These are phyloP conservation scores for Whalleya microplaca DNA, from an alignment of 2,329 filamentous ascomycete genomes.

Conservation along the genomic window DNA sequence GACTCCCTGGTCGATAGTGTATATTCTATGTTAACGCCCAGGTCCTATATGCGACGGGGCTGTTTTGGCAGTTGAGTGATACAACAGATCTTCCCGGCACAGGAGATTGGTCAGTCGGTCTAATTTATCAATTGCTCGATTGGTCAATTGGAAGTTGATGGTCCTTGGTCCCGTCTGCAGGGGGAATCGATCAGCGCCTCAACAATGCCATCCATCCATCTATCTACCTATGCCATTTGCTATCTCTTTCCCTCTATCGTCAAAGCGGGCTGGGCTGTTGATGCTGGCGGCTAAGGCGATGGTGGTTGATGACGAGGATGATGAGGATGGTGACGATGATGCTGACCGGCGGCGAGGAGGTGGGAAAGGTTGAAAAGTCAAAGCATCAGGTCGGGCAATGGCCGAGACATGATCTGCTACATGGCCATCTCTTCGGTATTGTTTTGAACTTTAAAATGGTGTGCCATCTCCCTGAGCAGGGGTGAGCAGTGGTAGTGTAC, in stretches of 20 bases:
- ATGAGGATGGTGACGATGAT: neutral
- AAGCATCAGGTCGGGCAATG: slow-evolving; percentile 9
- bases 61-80: slow-evolving; percentile 4
- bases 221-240: too few species aligned
- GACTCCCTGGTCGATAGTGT: neutral
- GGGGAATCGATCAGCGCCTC: slow-evolving; percentile 17
- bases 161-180: slow-evolving; percentile 19
- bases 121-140: too few species aligned
- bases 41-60: slow-evolving; percentile 1
- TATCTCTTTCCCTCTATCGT: too few species aligned
- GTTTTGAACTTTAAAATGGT: slow-evolving; percentile 23
- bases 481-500: slow-evolving; percentile 1
- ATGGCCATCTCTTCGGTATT: slow-evolving; percentile 29
- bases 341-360: slow-evolving; percentile 6
- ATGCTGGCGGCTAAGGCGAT: neutral
- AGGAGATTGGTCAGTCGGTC: slow-evolving; percentile 1
- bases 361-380: slow-evolving; percentile 9
- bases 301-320: too few species aligned
- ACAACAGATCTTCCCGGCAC: slow-evolving; percentile 4
- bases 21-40: too few species aligned
- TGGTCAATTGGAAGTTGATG: slow-evolving; percentile 12
- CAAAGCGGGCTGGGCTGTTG: too few species aligned
- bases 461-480: slow-evolving; percentile 23
- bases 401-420: slow-evolving; percentile 46
- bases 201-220: slow-evolving; percentile 19